phyloP scores from a whole-genome alignment of 2,329 filamentous ascomycete genomes.

The Aspergillus tamarii region DNA sequence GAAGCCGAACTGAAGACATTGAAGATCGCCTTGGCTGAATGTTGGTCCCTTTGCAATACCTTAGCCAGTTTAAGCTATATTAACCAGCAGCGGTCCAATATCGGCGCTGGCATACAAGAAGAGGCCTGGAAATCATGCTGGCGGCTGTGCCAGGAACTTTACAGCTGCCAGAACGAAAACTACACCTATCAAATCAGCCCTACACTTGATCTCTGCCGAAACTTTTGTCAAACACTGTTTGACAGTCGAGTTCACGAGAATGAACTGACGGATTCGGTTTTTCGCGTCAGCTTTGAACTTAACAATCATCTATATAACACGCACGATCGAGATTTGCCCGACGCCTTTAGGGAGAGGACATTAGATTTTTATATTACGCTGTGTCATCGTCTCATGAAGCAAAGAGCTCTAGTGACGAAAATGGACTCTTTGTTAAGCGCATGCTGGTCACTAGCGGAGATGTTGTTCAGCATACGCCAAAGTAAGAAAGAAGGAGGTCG shows the following conservation, averaged over 20 bases:
- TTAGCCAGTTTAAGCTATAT: slow-evolving; percentile 82
- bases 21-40: slow-evolving; percentile 79
- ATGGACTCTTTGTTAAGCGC: slow-evolving; percentile 82
- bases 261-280: slow-evolving; percentile 78
- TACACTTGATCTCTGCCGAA: slow-evolving; percentile 83
- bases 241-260: slow-evolving; percentile 79
- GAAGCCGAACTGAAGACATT: slow-evolving; percentile 66
- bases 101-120: slow-evolving; percentile 75
- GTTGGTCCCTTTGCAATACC: slow-evolving; percentile 93
- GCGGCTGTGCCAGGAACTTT: slow-evolving; percentile 87
- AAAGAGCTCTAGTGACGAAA: slow-evolving; percentile 75
- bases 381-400: slow-evolving; percentile 95
- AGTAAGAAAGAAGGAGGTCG: slow-evolving; percentile 73
- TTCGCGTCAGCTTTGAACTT: slow-evolving; percentile 90
- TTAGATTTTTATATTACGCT: slow-evolving; percentile 93
- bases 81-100: slow-evolving; percentile 74
- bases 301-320: slow-evolving; percentile 96
- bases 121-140: slow-evolving; percentile 93
- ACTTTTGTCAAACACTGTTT: slow-evolving; percentile 90
- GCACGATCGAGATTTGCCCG: slow-evolving; percentile 80
- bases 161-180: slow-evolving; percentile 76
- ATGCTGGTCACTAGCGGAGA: slow-evolving; percentile 89
- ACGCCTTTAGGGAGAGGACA: slow-evolving; percentile 85
- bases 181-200: slow-evolving; percentile 69
- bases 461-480: slow-evolving; percentile 88